These are phyloP conservation scores for Boletales sp. DNA, from an alignment of 768 basidiomycete species.

Conservation along the genomic window DNA sequence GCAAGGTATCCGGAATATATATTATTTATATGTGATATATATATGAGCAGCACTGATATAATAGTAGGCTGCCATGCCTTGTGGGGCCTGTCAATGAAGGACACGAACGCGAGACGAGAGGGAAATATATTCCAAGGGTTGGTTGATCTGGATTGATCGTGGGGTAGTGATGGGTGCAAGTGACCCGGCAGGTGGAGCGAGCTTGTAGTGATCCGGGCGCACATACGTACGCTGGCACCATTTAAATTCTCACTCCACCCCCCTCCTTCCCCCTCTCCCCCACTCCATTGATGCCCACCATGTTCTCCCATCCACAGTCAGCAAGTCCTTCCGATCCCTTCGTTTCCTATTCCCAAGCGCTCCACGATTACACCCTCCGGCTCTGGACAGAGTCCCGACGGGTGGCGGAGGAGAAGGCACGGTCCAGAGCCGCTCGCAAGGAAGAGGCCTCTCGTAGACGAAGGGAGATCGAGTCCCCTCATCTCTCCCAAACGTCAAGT, in stretches of 20 bases:
- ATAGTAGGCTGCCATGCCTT: neutral
- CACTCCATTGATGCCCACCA: conserved; percentile 13
- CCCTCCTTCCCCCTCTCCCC: conserved; percentile 8
- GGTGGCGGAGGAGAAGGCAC: conserved; percentile 49
- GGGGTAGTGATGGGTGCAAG: conserved; percentile 3
- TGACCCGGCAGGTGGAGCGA: conserved; percentile 25
- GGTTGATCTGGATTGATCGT: neutral
- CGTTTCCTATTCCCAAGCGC: conserved; percentile 55
- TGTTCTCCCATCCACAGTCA: conserved; percentile 2
- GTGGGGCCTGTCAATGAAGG: conserved; percentile 11
- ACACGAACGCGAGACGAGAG: neutral
- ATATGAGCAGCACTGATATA: no score
- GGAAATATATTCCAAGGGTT: neutral
- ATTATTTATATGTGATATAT: no score
- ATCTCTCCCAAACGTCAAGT: conserved; percentile 3
- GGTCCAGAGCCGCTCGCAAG: conserved; percentile 25
- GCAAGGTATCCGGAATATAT: neutral
- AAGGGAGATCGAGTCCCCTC: conserved; percentile 15
- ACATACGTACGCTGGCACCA: conserved; percentile 14
- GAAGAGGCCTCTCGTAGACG: conserved; percentile 26
- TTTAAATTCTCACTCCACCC: conserved; percentile 23
- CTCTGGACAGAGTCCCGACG: conserved; percentile 67
- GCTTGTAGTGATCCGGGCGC: conserved; percentile 21
- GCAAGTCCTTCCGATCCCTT: conserved; percentile 32
- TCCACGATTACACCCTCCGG: conserved; percentile 64